Base-by-base conservation (phyloP, 352 stramenopile genomes). In the Pythium dissimile region DNA sequence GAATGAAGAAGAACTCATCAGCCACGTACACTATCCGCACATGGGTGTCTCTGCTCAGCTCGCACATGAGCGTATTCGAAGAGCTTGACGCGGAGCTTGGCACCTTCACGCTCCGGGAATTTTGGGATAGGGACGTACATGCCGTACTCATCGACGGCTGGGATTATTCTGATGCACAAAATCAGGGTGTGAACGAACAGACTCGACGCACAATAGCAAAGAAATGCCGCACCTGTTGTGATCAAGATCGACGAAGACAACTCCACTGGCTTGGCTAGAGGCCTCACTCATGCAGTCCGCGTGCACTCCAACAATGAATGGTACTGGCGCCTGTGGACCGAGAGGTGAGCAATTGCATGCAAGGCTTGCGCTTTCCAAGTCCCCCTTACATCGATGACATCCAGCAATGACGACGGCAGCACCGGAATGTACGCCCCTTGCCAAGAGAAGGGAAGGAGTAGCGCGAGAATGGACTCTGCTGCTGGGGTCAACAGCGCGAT, bases 211-310 rank as follows among this genome's bases (percentile, higher is more conserved):
- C 23, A 21, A 24, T 4, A 20, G n/a, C 12, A 18, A 21, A 20
- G n/a, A 18, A 28, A 11, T 11, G 0, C 61, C 55, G 20, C 62
- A 88, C 79, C 80, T 72, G 55, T 98, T 97, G 45, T 92, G 79
- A 64, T 99, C 94, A 13, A 98, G 62, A 76, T 98, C 93, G 1
- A 99, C 89, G 45, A 97, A 97, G 5, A 98, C 78, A 7, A 98
- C 90, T 9, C 87, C 89, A 11, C 62, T 77, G 1, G 91, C 82
- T 69, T 83, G 71, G 26, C 67, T 59, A n/a, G 69, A 69, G 10
- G 77, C 67, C 50, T 80, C 70, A 16, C 82, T 88, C 27, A 95
- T 64, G 51, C 75, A 92, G 47, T 93, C 77, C 1, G 83, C 83
- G 55, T 97, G 80, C 10, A 97, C 77, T 2, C 96, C 95, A 23